These are phyloP conservation scores for Porphyrellus cyaneotinctus DNA, from an alignment of 768 basidiomycete species.

Conservation along the genomic window DNA sequence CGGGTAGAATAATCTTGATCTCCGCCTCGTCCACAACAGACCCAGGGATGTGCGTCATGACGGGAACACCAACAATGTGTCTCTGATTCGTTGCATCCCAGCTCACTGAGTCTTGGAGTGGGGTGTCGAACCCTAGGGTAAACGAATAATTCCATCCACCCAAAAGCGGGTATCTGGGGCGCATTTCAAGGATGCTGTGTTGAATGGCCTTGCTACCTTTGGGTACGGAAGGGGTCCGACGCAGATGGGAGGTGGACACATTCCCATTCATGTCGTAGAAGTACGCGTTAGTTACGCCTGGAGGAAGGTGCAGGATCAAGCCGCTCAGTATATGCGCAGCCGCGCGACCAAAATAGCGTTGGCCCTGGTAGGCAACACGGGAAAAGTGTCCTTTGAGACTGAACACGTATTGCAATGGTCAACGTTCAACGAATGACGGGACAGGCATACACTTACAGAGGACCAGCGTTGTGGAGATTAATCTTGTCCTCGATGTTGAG, in stretches of 20 bases:
- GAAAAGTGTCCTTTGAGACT: slow-evolving; percentile 97
- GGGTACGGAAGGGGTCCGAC: slow-evolving; percentile 59
- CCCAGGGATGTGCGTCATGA: slow-evolving; percentile 78
- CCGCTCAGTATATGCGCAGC: slow-evolving; percentile 67
- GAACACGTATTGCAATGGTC: not conserved
- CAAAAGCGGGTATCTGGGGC: slow-evolving; percentile 86
- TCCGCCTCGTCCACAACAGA: slow-evolving; percentile 79
- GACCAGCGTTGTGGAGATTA: slow-evolving; percentile 83
- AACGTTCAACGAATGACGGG: not conserved
- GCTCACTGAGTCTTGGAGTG: slow-evolving; percentile 65
- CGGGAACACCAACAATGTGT: slow-evolving; percentile 77
- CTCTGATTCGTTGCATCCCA: slow-evolving; percentile 59
- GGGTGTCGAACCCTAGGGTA: slow-evolving; percentile 92
- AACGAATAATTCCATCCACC: slow-evolving; percentile 98
- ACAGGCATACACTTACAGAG: slow-evolving; percentile 54
- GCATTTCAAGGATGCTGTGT: slow-evolving; percentile 72
- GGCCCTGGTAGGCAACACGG: slow-evolving; percentile 80
- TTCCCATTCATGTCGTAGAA: slow-evolving; percentile 93
- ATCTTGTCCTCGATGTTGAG: slow-evolving; percentile 91
- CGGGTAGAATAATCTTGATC: slow-evolving; percentile 79
- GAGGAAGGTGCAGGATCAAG: slow-evolving; percentile 75
- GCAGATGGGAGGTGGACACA: slow-evolving; percentile 89
- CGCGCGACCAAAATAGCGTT: slow-evolving; percentile 64
- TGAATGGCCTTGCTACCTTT: slow-evolving; percentile 50
- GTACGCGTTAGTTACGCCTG: slow-evolving; percentile 78